Evolutionary conservation across 2,329 filamentous ascomycete species (phyloP).

Genomic region (Neospermospora avenae): DNA sequence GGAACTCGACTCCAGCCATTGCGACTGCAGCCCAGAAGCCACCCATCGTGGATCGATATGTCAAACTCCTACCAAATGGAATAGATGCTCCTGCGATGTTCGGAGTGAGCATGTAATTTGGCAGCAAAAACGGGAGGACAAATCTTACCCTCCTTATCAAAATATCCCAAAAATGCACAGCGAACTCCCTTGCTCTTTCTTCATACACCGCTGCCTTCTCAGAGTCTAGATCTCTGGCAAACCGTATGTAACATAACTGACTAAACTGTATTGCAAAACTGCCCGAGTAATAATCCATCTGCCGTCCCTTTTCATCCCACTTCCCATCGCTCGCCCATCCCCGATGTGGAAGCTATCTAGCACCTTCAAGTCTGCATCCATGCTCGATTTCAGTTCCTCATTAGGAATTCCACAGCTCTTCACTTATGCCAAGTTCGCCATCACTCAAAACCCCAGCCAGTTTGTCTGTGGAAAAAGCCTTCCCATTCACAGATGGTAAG

Average conservation of each 20-base stretch:
- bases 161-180: conserved; percentile 45
- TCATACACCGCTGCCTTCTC: conserved; percentile 39
- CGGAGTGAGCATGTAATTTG: neutral
- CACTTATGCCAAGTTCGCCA: conserved; percentile 46
- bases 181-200: conserved; percentile 42
- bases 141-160: conserved; percentile 42
- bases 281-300: conserved; percentile 52
- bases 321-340: conserved; percentile 47
- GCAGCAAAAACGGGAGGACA: neutral
- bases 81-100: conserved; percentile 44
- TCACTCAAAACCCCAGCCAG: conserved; percentile 52
- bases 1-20: conserved; percentile 41
- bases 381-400: conserved; percentile 36
- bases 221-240: conserved; percentile 42
- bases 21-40: conserved; percentile 47
- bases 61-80: conserved; percentile 49
- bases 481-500: conserved; percentile 43
- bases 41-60: conserved; percentile 49
- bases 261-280: conserved; percentile 53
- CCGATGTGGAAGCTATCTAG: conserved; percentile 45
- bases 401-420: conserved; percentile 40
- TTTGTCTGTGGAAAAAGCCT: conserved; percentile 47
- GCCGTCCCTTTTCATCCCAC: conserved; percentile 38
- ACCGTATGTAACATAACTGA: conserved; percentile 45
- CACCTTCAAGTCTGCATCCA: conserved; percentile 42